A percentile compares a stretch with the other conserved stretches of the same genome.
These are phyloP conservation scores for Globisporangium cylindrosporum DNA, from an alignment of 352 stramenopile species.

Conservation along the genomic window DNA sequence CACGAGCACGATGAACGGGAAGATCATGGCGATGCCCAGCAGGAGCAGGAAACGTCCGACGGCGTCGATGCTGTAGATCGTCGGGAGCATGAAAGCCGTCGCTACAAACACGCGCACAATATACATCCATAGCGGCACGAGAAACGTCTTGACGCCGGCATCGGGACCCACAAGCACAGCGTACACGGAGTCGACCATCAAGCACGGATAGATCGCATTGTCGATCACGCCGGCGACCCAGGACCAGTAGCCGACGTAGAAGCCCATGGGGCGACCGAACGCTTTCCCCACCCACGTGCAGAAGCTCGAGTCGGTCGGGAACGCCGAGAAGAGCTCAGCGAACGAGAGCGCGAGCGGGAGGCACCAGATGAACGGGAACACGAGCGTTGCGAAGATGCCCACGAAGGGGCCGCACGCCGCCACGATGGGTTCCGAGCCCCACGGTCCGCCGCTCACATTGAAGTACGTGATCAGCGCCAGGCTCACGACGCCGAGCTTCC, in stretches of 20 bases:
- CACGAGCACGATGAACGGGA: slow-evolving; percentile 59
- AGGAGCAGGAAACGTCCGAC: slow-evolving; percentile 61
- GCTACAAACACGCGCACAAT: slow-evolving; percentile 39
- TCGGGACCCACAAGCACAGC: slow-evolving; percentile 24
- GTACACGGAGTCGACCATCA: slow-evolving; percentile 65
- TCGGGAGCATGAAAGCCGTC: slow-evolving; percentile 69
- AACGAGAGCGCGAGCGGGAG: slow-evolving; percentile 67
- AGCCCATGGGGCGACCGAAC: slow-evolving; percentile 82
- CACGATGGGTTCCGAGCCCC: slow-evolving; percentile 66
- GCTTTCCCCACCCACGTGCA: slow-evolving; percentile 78
- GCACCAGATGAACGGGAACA: slow-evolving; percentile 75
- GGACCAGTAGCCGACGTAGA: slow-evolving; percentile 83
- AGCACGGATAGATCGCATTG: slow-evolving; percentile 82
- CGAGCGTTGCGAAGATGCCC: slow-evolving; percentile 52
- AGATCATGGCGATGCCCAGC: slow-evolving; percentile 53
- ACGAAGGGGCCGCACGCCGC: slow-evolving; percentile 61
- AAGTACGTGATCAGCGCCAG: slow-evolving; percentile 82
- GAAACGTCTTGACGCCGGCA: slow-evolving; percentile 8
- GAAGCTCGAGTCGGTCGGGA: slow-evolving; percentile 78
- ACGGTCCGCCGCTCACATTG: slow-evolving; percentile 69
- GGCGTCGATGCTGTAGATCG: slow-evolving; percentile 63
- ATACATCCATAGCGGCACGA: slow-evolving; percentile 11
- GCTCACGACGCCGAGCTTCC: slow-evolving; percentile 58
- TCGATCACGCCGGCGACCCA: slow-evolving; percentile 82
- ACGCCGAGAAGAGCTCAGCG: slow-evolving; percentile 76